phyloP scores from a whole-genome alignment of 2,329 filamentous ascomycete species.

The Capronia americana region DNA sequence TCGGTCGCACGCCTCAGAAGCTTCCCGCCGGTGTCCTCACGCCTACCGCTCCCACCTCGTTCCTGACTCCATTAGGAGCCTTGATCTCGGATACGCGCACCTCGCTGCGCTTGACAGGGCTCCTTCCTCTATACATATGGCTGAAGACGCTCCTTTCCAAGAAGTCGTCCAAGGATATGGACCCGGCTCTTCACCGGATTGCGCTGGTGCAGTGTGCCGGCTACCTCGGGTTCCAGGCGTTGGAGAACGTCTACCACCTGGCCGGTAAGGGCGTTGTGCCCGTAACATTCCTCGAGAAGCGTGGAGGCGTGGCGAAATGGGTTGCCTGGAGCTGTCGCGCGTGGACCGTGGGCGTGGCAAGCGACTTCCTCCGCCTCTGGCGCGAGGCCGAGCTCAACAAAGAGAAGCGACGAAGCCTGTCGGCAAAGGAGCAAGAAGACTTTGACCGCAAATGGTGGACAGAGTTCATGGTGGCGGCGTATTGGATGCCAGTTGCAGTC shows the following conservation, averaged over 20 bases:
- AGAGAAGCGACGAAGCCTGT: slow-evolving; percentile 25
- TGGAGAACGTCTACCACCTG: slow-evolving; percentile 86
- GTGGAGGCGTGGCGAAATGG: slow-evolving; percentile 61
- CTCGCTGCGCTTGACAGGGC: slow-evolving; percentile 63
- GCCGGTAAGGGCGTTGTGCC: slow-evolving; percentile 72
- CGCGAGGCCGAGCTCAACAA: slow-evolving; percentile 48
- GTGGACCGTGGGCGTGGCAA: slow-evolving; percentile 78
- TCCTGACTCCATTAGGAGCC: slow-evolving; percentile 57
- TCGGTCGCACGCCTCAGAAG: slow-evolving; percentile 37
- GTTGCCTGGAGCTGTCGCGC: slow-evolving; percentile 77
- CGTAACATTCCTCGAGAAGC: slow-evolving; percentile 47
- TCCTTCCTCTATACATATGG: slow-evolving; percentile 80
- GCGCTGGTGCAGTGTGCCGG: slow-evolving; percentile 71
- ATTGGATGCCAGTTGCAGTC: slow-evolving; percentile 79
- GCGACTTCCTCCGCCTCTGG: slow-evolving; percentile 74
- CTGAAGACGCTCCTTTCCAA: slow-evolving; percentile 65
- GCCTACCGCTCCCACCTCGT: slow-evolving; percentile 54
- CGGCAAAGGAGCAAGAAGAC: slow-evolving; percentile 32
- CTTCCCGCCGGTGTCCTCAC: slow-evolving; percentile 46
- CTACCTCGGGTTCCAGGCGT: slow-evolving; percentile 73
- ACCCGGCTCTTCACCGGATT: slow-evolving; percentile 58
- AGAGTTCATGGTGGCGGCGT: slow-evolving; percentile 41
- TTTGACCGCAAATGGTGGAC: slow-evolving; percentile 43
- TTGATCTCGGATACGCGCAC: slow-evolving; percentile 59
- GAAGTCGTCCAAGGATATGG: slow-evolving; percentile 44